These are phyloP conservation scores for Penicillium roqueforti DNA, from an alignment of 495 filamentous ascomycete species.

Conservation along the genomic window DNA sequence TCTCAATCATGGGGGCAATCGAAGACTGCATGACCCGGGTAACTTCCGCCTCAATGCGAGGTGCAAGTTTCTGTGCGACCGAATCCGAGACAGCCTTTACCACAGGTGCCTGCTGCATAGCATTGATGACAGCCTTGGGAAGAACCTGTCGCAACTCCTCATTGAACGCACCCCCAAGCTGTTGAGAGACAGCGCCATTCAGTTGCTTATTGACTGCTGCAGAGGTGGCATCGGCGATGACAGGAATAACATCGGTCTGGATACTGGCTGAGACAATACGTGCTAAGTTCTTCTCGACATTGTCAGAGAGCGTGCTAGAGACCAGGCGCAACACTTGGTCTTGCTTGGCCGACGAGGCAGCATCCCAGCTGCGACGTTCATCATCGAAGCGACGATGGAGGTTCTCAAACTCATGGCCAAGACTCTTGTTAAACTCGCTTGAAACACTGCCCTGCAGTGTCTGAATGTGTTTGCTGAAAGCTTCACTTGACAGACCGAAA, in stretches of 20 bases:
- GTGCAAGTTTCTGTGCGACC: slow-evolving; percentile 58
- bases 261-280: slow-evolving; percentile 67
- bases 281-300: slow-evolving; percentile 75
- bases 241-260: slow-evolving; percentile 58
- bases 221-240: slow-evolving; percentile 47
- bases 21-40: slow-evolving; percentile 54
- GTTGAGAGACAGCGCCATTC: slow-evolving; percentile 46
- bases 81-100: slow-evolving; percentile 67
- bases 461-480: slow-evolving; percentile 50
- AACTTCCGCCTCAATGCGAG: slow-evolving; percentile 66
- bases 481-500: slow-evolving; percentile 31
- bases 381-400: slow-evolving; percentile 61
- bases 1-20: slow-evolving; percentile 62
- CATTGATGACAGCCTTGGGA: slow-evolving; percentile 52
- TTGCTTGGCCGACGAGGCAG: slow-evolving; percentile 63
- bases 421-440: slow-evolving; percentile 50
- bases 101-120: slow-evolving; percentile 65
- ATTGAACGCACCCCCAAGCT: slow-evolving; percentile 47
- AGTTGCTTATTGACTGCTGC: slow-evolving; percentile 59
- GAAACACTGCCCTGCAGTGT: slow-evolving; percentile 53
- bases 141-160: slow-evolving; percentile 52
- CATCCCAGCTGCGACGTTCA: slow-evolving; percentile 60
- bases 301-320: slow-evolving; percentile 80
- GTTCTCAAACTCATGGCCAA: slow-evolving; percentile 54
- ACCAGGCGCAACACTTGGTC: slow-evolving; percentile 82